Evolutionary conservation across 164 flowering plant species (phyloP).

Genomic region (Stephania cephalantha): DNA sequence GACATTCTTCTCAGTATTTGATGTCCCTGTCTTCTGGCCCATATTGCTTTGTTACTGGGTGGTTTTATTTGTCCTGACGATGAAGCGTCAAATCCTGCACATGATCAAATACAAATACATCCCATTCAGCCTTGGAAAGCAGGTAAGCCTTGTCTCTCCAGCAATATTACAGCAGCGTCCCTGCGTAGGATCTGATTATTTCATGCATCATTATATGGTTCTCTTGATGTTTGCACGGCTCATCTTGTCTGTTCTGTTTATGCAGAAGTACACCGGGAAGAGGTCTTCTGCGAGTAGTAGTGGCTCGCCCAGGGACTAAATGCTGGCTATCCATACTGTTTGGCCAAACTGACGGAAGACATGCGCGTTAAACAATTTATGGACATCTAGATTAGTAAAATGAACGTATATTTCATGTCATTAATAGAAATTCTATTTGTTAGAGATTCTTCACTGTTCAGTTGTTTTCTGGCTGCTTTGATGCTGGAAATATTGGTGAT

Average conservation of each 20-base stretch:
- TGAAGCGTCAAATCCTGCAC: constrained; percentile 47
- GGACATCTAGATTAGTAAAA: not conserved
- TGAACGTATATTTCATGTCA: constrained; percentile 6
- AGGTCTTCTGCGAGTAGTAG: constrained; percentile 21
- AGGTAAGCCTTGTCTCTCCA: constrained; percentile 21
- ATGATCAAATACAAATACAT: constrained; percentile 44
- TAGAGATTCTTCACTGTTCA: constrained; percentile 4
- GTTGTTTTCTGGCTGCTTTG: not conserved
- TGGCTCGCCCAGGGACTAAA: constrained; percentile 24
- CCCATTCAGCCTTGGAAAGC: constrained; percentile 43
- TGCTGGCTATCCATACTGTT: not conserved
- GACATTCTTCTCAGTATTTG: constrained; percentile 43
- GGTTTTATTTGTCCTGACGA: constrained; percentile 41
- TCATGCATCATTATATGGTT: not conserved
- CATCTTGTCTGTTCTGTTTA: not conserved
- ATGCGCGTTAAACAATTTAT: not conserved
- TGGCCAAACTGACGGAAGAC: not conserved
- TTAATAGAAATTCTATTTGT: not conserved
- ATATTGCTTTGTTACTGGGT: constrained; percentile 45
- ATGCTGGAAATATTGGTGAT: not conserved
- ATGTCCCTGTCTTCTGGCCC: constrained; percentile 52
- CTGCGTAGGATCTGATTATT: not conserved
- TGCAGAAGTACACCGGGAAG: constrained; percentile 28
- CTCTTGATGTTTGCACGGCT: not conserved
- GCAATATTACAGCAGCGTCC: not conserved